Percentiles rank a stretch among this genome's conserved stretches.
These are phyloP conservation scores for Lactifluus pinguis DNA, from an alignment of 768 basidiomycete species.

Conservation along the genomic window DNA sequence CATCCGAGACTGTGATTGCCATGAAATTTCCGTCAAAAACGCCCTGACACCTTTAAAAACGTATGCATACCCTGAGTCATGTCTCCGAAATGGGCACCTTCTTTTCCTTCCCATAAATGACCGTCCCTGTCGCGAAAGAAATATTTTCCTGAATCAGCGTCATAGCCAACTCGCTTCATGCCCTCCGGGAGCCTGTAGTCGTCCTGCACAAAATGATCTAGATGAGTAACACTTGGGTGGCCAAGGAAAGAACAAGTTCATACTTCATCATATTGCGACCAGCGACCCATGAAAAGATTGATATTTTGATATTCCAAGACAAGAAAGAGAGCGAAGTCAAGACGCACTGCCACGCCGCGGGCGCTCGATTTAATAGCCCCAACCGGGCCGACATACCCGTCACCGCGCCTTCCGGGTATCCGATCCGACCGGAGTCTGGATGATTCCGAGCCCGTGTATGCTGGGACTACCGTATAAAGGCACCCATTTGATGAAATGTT, in stretches of 20 bases:
- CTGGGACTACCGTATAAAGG: too few species aligned
- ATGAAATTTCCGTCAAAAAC: background rate
- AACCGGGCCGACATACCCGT: too few species aligned
- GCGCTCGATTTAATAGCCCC: too few species aligned
- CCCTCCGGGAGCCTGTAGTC: slow-evolving; percentile 45
- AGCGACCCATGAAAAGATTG: slow-evolving; percentile 27
- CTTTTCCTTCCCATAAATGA: slow-evolving; percentile 43
- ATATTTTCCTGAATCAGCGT: slow-evolving; percentile 60
- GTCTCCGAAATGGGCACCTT: slow-evolving; percentile 55
- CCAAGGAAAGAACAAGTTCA: background rate
- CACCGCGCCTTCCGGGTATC: too few species aligned
- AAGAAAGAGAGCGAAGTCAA: background rate
- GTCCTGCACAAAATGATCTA: slow-evolving; percentile 28
- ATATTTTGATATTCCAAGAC: background rate
- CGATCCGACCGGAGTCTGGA: too few species aligned
- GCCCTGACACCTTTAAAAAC: background rate
- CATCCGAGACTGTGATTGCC: slow-evolving; percentile 2
- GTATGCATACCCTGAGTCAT: slow-evolving; percentile 31
- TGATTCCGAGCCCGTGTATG: too few species aligned
- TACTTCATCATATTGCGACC: slow-evolving; percentile 33
- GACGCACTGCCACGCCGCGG: too few species aligned
- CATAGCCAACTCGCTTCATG: slow-evolving; percentile 63
- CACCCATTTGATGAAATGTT: too few species aligned
- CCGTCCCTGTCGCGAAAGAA: slow-evolving; percentile 52
- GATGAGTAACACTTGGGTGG: background rate